A percentile compares a stretch with the other conserved stretches of the same genome.
phyloP scores from a whole-genome alignment of 306 rosid genomes.

The Gastrolobium bilobum region DNA sequence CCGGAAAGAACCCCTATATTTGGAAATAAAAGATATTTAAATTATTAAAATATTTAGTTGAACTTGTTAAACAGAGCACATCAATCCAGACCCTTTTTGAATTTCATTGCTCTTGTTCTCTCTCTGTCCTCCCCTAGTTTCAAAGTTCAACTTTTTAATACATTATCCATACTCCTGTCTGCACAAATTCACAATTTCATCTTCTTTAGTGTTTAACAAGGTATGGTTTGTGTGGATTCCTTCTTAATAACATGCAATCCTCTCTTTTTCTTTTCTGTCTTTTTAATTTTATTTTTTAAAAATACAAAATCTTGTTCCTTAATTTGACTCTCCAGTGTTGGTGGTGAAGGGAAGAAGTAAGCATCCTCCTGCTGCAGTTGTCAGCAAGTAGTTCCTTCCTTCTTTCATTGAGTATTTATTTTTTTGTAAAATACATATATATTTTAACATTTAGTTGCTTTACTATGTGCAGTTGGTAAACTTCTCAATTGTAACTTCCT shows the following conservation, averaged over 20 bases:
- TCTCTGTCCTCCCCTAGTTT: constrained; percentile 35
- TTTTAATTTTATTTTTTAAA: constrained; percentile 1
- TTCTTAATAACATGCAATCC: constrained; percentile 50
- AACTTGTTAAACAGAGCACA: constrained; percentile 34
- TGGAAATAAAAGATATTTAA: constrained; percentile 43
- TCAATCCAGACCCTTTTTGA: constrained; percentile 52
- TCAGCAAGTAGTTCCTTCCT: constrained; percentile 30
- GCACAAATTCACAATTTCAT: constrained; percentile 58
- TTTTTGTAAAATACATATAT: not conserved
- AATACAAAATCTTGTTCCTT: constrained; percentile 18
- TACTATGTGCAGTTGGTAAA: constrained; percentile 30
- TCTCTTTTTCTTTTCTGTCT: constrained; percentile 25
- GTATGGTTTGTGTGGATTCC: constrained; percentile 57
- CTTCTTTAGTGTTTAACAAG: constrained; percentile 53
- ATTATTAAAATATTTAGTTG: constrained; percentile 43
- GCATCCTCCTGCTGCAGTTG: constrained; percentile 22
- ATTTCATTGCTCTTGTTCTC: constrained; percentile 38
- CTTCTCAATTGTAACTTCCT: constrained; percentile 45
- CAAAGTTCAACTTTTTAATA: constrained; percentile 46
- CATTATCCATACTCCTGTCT: constrained; percentile 52
- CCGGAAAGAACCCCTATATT: constrained; percentile 55
- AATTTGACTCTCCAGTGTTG: constrained; percentile 44
- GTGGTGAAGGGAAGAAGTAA: constrained; percentile 39
- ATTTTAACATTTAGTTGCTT: constrained; percentile 36
- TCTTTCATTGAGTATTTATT: constrained; percentile 7